These are phyloP conservation scores for Xerophyta viscosa DNA, from an alignment of 106 monocot genomes.

Conservation along the genomic window DNA sequence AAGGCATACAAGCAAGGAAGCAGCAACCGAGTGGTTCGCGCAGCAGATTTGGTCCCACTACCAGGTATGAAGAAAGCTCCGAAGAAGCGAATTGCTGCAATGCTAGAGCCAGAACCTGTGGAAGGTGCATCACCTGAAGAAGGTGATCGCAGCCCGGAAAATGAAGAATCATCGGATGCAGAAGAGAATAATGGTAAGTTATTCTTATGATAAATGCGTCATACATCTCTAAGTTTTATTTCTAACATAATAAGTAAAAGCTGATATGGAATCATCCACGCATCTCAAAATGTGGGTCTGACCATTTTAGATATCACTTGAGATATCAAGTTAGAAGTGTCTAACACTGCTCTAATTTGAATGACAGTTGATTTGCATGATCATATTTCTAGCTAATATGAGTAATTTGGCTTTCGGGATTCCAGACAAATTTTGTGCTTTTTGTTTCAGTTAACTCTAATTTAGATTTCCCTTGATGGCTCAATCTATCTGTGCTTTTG, in stretches of 20 bases:
- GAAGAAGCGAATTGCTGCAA: conserved; percentile 85
- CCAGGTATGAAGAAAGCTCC: conserved; percentile 83
- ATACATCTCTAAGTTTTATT: conserved; percentile 1
- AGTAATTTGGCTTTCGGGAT: too few relatives aligned
- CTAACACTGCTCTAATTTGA: too few relatives aligned
- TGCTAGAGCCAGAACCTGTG: conserved; percentile 76
- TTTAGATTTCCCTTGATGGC: background rate
- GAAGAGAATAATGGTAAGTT: conserved; percentile 60
- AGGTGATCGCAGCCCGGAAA: conserved; percentile 37
- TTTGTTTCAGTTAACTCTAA: too few relatives aligned
- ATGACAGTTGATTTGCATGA: too few relatives aligned
- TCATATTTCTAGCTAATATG: too few relatives aligned
- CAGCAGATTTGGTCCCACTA: conserved; percentile 74
- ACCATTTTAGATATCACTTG: too few relatives aligned
- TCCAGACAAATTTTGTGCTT: too few relatives aligned
- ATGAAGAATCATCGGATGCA: conserved; percentile 44
- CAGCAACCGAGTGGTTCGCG: conserved; percentile 47
- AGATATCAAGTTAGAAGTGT: too few relatives aligned
- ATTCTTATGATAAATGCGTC: background rate
- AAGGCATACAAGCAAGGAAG: conserved; percentile 85
- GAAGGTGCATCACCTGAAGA: conserved; percentile 42
- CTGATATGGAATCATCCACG: background rate
- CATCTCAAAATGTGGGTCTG: too few relatives aligned
- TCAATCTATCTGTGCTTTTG: background rate
- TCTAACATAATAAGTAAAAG: background rate